phyloP scores from a whole-genome alignment of 768 basidiomycete genomes.

The Pleurotus salmoneostramineus region DNA sequence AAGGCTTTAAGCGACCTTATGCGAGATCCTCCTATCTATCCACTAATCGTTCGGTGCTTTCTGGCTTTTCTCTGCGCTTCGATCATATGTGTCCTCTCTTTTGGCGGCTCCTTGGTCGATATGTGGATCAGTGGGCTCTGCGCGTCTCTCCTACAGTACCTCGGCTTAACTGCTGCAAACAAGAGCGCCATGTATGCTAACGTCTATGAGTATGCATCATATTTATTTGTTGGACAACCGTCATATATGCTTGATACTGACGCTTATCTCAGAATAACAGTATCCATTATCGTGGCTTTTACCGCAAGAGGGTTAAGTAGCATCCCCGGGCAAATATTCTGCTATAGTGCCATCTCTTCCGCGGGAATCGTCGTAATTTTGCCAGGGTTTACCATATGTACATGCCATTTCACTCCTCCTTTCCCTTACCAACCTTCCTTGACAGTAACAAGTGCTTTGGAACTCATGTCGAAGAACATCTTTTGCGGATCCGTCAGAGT shows the following conservation, averaged over 20 bases:
- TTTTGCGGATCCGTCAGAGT: constrained; percentile 80
- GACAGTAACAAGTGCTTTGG: constrained; percentile 72
- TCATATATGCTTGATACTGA: not conserved
- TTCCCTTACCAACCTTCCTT: constrained; percentile 1
- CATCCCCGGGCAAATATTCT: constrained; percentile 72
- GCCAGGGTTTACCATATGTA: constrained; percentile 81
- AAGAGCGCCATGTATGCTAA: constrained; percentile 92
- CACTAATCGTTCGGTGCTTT: constrained; percentile 60
- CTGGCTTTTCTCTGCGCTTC: constrained; percentile 77
- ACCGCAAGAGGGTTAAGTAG: constrained; percentile 75
- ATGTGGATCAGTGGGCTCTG: constrained; percentile 78
- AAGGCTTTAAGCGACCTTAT: constrained; percentile 63
- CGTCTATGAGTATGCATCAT: constrained; percentile 78
- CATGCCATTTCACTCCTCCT: constrained; percentile 5
- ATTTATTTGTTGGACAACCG: not conserved
- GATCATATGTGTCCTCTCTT: constrained; percentile 79
- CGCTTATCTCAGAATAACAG: constrained; percentile 58
- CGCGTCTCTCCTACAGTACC: constrained; percentile 68
- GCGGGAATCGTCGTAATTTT: constrained; percentile 89
- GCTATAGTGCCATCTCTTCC: constrained; percentile 87
- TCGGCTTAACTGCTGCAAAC: constrained; percentile 77
- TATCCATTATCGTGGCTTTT: constrained; percentile 82
- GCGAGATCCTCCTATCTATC: constrained; percentile 63
- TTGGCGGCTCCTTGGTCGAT: constrained; percentile 78
- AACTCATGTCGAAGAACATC: constrained; percentile 77